Percentiles rank a stretch among this genome's conserved stretches.
Conservation (phyloP, 345 rosid genomes). For the Lumnitzera racemosa region DNA sequence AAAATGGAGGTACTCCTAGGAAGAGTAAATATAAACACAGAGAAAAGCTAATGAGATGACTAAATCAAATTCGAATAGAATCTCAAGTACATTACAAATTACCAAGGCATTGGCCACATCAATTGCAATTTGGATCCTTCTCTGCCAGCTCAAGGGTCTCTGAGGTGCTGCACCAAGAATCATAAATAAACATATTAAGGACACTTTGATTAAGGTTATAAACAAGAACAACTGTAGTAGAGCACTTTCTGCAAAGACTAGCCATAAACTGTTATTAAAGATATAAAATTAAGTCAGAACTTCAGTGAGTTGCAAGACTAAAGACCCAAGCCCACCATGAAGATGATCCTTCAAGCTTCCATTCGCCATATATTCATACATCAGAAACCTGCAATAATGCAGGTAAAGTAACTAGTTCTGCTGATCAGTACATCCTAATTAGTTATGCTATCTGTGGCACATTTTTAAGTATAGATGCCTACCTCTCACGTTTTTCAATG, state of each 20-base stretch:
- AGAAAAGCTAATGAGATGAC: conserved; percentile 9
- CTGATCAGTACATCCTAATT: neutral
- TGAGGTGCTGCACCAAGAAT: conserved; percentile 38
- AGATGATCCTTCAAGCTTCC: conserved; percentile 89
- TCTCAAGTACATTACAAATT: conserved; percentile 14
- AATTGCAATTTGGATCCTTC: conserved; percentile 77
- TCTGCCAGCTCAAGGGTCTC: conserved; percentile 75
- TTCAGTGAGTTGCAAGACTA: conserved; percentile 1
- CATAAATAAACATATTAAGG: too few species aligned
- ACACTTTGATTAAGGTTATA: too few species aligned
- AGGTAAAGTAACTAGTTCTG: conserved; percentile 9
- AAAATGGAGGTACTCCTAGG: conserved; percentile 91
- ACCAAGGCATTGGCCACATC: conserved; percentile 98
- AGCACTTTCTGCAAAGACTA: too few species aligned
- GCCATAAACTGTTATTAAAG: too few species aligned
- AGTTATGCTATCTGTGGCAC: neutral
- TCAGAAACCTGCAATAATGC: conserved; percentile 55
- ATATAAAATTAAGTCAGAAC: neutral
- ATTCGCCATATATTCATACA: conserved; percentile 87
- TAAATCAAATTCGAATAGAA: conserved; percentile 3
- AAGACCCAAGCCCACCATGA: conserved; percentile 52
- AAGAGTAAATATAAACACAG: conserved; percentile 1
- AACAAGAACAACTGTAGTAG: neutral
- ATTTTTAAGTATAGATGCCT: conserved; percentile 5
- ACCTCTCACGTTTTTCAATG: conserved; percentile 67